Base-by-base conservation (phyloP, 2,329 filamentous ascomycete genomes). In the Calonectria pteridis region DNA sequence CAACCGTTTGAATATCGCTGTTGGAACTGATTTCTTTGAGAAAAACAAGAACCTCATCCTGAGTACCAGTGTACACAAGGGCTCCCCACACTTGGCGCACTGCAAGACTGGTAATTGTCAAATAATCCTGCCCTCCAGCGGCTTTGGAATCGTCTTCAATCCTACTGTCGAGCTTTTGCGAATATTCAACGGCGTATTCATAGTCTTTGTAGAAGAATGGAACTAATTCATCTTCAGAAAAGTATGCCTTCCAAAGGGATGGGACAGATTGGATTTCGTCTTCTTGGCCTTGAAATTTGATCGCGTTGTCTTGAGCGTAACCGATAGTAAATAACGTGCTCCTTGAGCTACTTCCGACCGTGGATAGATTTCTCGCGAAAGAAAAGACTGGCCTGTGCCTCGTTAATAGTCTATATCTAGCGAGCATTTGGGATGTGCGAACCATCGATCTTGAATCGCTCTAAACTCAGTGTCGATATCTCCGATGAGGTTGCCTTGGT, bases 11-110 rank as follows among this genome's bases (percentile, higher is more conserved):
- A 76, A 93, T 92, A 79, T 98, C 96, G 49, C 95, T 95, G 81
- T 97, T 93, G 3, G 94, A 96, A 74, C 93, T 95, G 80, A 98
- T 97, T 83, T 98, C 95, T 83, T 98, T 98, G 70, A 97, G 85
- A 85, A 98, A 98, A 18, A 98, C 85, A 67, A 96, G 89, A 0
- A 93, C 93, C 71, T 93, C 89, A 1, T 92, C 87, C 4, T 91
- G 85, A 20, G 94, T 94, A 67, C 94, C 91, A 16, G 93, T 90
- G 81, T 95, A 94, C 75, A 92, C 92, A 2, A 94, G 92, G 0
- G 91, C 94, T 18, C 93, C 95, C 84, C 97, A 93, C 0, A 93
- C 91, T 83, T 98, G 95, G 53, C 95, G 91, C 26, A 95, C 93
- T 51, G 92, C 93, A 31, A 98, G 89, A 0, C 93, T 92, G 9